phyloP scores from a whole-genome alignment of 208 protist genomes.

The Wallacemonas sp. region DNA sequence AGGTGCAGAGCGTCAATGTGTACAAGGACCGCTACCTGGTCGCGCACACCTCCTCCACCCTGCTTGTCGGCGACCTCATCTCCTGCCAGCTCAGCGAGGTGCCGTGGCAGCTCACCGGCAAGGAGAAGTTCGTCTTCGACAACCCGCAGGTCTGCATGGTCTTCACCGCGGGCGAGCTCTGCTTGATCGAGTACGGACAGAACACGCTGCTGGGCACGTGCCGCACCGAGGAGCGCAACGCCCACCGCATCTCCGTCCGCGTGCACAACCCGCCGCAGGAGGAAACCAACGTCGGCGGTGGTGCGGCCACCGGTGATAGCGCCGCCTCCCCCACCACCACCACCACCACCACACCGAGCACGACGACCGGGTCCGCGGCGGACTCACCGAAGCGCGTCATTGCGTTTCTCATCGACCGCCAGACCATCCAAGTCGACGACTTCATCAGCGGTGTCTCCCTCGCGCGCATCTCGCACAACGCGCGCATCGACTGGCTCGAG shows the following conservation, averaged over 20 bases:
- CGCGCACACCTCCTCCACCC: constrained; percentile 93
- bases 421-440: constrained; percentile 96
- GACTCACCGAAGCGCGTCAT: constrained; percentile 85
- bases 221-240: constrained; percentile 96
- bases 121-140: constrained; percentile 96
- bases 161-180: constrained; percentile 96
- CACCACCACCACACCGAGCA: not conserved
- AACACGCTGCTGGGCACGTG: constrained; percentile 95
- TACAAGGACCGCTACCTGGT: constrained; percentile 96
- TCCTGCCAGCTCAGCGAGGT: constrained; percentile 95
- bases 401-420: constrained; percentile 96
- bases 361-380: constrained; percentile 9
- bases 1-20: constrained; percentile 97
- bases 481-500: constrained; percentile 97
- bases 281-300: no score
- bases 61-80: constrained; percentile 96
- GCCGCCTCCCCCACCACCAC: not conserved
- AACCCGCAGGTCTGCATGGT: constrained; percentile 97
- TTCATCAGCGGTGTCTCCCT: constrained; percentile 83
- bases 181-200: constrained; percentile 96
- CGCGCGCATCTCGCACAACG: constrained; percentile 91
- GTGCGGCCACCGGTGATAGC: constrained; percentile 27
- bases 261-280: constrained; percentile 57
- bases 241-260: constrained; percentile 94
- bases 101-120: constrained; percentile 89